Base-by-base conservation (phyloP, 1,284 basidiomycete genomes). In the Apiotrichum porosum region DNA sequence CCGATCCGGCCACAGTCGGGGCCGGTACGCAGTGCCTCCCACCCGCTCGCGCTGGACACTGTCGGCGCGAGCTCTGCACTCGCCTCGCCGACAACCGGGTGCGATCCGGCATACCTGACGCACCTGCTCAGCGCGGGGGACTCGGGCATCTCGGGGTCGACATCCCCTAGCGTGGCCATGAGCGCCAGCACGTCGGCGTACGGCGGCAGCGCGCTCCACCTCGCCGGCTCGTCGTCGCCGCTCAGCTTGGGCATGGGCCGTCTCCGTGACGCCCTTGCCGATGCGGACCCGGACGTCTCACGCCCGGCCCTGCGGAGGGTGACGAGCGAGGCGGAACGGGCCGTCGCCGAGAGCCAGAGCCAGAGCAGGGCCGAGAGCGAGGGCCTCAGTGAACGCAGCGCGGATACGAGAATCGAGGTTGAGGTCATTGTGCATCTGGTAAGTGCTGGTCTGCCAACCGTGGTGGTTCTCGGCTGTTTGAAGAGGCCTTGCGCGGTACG, bases 401-500 rank as follows among this genome's bases (percentile, higher is more conserved):
- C 46, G 60, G 64, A 3, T 63, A 65, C 48, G 46, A 66, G 17
- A 65, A 34, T 57, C 31, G 70, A 69, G 42, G 65, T 75, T 0
- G 74, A 76, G 45, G 75, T 76, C 13, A 56, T 77, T 26, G 66
- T 76, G n/a, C 76, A 77, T 53, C 57, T 69, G 46, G 75, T 73
- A 26, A 51, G 68, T 56, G n/a, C n/a, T n/a, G n/a, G 33, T 36
- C 30, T 18, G 19, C 34, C 4, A 17, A 17, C 34, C 4, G 23
- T 21, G 10, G 22, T 19, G n/a, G 33, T 21, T 36, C n/a, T n/a
- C 30, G 28, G 47, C 40, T 43, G 48, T n/a, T n/a, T n/a, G n/a
- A n/a, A n/a, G n/a, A n/a, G n/a, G n/a, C n/a, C n/a, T n/a, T n/a
- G n/a, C n/a, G n/a, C n/a, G n/a, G n/a, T n/a, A n/a, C n/a, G n/a